Base-by-base conservation (phyloP, 371 early-diverging fungal species). In the Mucor saturninus region DNA sequence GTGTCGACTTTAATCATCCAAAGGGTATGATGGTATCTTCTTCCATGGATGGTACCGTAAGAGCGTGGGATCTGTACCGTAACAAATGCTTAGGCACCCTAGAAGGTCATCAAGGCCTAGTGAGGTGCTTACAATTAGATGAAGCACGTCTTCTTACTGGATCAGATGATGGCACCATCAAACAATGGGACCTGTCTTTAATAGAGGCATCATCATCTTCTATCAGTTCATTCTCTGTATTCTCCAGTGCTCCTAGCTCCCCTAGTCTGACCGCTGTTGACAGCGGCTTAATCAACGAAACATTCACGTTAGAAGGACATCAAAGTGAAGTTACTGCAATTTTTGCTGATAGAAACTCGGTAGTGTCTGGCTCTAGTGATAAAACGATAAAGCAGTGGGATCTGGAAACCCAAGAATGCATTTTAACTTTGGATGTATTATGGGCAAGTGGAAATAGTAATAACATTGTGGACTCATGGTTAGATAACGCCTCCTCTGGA, bases 371-470 rank as follows among this genome's bases (percentile, higher is more conserved):
- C 21, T 86, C 92, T 7, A 87, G 91, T 35, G 98, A 98, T 79
- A 86, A 88, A 65, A 93, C 95, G 3, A 89, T 95, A 67, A 86
- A 89, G 43, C 89, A 94, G 54, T 98, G 96, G 96, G 95, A 95
- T 73, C 56, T 94, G 64, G 81, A 83, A 50, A 95, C 88, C 38
- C 94, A 91, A 37, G 75, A 81, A 59, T 83, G 84, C 72, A 81
- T 88, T 9, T 72, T 81, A 42, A 83, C 86, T 0, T 72, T 93
- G 65, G 91, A 91, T 63, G 72, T 90, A 5, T 65, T 85, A 57
- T 92, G 92, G 92, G 86, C 88, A 1, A 84, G 82, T 68, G 71
- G 77, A 7, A 45, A 43, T 14, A 49, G 46, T 9, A 46, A 38
- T 11, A 49, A 54, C 3, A 57, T 56, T 8, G 42, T 74, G 7